Evolutionary conservation across 208 protist genomes (phyloP).

Genomic region (Leishmania tropica): DNA sequence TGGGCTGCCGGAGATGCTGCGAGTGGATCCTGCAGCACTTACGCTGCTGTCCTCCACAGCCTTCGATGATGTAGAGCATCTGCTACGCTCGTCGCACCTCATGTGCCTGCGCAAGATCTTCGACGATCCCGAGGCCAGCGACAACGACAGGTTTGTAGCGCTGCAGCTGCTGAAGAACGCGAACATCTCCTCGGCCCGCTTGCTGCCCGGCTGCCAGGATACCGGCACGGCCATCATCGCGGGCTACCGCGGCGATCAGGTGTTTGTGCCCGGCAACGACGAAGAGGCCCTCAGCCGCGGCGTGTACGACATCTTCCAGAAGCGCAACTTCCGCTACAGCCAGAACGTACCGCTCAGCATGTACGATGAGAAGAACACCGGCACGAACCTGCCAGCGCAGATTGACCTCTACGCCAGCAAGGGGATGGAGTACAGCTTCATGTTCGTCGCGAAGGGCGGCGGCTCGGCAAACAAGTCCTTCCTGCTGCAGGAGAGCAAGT

Average conservation of each 20-base stretch:
- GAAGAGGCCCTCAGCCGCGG: conserved; percentile 93
- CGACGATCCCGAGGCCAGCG: conserved; percentile 94
- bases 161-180: conserved; percentile 97
- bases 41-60: conserved; percentile 83
- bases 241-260: conserved; percentile 96
- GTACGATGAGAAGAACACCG: conserved; percentile 98
- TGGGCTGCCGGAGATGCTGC: conserved; percentile 72
- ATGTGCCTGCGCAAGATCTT: conserved; percentile 94
- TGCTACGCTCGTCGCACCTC: conserved; percentile 94
- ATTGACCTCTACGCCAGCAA: conserved; percentile 96
- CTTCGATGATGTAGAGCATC: conserved; percentile 95
- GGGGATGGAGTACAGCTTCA: conserved; percentile 95
- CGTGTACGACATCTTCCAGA: conserved; percentile 95
- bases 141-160: conserved; percentile 98
- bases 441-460: conserved; percentile 98
- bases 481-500: conserved; percentile 97
- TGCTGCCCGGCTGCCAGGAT: conserved; percentile 96
- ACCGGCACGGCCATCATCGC: conserved; percentile 97
- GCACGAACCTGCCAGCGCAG: conserved; percentile 97
- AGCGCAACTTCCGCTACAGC: conserved; percentile 96
- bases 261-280: conserved; percentile 94
- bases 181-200: conserved; percentile 91
- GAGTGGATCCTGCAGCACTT: conserved; percentile 91
- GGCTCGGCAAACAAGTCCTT: conserved; percentile 98
- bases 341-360: conserved; percentile 95